A percentile compares a stretch with the other conserved stretches of the same genome.
These are phyloP conservation scores for Gigaspora rosea DNA, from an alignment of 192 early-diverging fungal species.

Conservation along the genomic window DNA sequence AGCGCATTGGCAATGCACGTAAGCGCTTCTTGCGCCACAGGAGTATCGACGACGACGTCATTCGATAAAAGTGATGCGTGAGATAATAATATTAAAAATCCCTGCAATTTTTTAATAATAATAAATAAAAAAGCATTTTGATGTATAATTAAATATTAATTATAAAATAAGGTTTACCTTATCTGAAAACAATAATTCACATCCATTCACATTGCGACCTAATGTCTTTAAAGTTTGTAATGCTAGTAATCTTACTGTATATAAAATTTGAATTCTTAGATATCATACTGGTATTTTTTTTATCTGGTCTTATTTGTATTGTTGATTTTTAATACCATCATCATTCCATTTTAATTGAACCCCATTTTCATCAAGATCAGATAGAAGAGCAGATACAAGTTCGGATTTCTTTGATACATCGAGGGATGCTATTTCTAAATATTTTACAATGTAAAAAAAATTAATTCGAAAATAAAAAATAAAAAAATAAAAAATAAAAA, in stretches of 20 bases:
- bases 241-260: slow-evolving; percentile 50
- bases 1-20: slow-evolving; percentile 73
- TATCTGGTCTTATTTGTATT: not conserved
- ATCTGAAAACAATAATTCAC: slow-evolving; percentile 57
- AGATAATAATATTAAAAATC: slow-evolving; percentile 38
- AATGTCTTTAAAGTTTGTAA: slow-evolving; percentile 62
- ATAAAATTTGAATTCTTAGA: not conserved
- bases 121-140: slow-evolving; percentile 2
- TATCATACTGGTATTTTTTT: not conserved
- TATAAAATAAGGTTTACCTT: slow-evolving; percentile 38
- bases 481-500: not conserved
- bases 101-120: slow-evolving; percentile 27
- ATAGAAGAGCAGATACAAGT: slow-evolving; percentile 3
- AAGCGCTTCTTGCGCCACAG: slow-evolving; percentile 51
- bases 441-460: not conserved
- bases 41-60: slow-evolving; percentile 37
- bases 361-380: slow-evolving; percentile 25
- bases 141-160: not conserved
- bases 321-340: not conserved
- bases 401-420: not conserved
- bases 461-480: slow-evolving; percentile 1
- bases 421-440: slow-evolving; percentile 1
- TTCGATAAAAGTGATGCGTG: slow-evolving; percentile 40
- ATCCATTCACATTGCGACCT: slow-evolving; percentile 57
- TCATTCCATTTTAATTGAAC: slow-evolving; percentile 23